Conservation (phyloP, 306 rosid genomes). For the Ormosia emarginata region DNA sequence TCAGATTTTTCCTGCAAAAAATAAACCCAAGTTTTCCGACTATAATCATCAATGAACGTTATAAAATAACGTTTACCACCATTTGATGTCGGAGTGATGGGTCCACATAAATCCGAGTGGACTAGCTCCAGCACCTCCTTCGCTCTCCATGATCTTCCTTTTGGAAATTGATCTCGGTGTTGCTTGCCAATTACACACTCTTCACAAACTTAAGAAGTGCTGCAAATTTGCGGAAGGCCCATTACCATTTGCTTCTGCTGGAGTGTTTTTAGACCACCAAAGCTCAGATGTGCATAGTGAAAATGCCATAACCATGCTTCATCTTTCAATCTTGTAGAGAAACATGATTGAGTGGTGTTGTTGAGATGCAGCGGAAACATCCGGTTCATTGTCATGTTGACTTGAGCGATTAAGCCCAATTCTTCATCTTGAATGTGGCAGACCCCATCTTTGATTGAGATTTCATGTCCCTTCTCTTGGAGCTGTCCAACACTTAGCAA, state of each 20-base stretch:
- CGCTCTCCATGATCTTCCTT: not conserved
- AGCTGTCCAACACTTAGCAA: not conserved
- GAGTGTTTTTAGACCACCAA: not conserved
- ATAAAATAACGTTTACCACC: not conserved
- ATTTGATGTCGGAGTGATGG: not conserved
- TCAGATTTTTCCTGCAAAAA: not conserved
- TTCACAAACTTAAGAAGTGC: not conserved
- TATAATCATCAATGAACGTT: not conserved
- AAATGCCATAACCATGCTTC: not conserved
- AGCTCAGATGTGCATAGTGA: not conserved
- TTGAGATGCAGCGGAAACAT: no score
- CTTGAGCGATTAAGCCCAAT: not conserved
- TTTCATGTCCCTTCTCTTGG: not conserved
- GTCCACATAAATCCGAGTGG: not conserved
- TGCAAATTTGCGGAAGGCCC: not conserved
- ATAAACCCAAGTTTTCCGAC: not conserved
- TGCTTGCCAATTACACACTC: not conserved
- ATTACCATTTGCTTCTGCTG: not conserved
- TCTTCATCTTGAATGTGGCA: not conserved
- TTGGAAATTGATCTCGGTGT: not conserved
- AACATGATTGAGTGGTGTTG: no score
- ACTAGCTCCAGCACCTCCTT: not conserved
- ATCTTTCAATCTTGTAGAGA: not conserved
- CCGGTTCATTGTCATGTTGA: not conserved
- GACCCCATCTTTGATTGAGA: not conserved